Percentiles rank a stretch among this genome's conserved stretches.
These are phyloP conservation scores for Thuidium tamariscinum DNA, from an alignment of 225 moss, liverwort and hornwort genomes.

Conservation along the genomic window DNA sequence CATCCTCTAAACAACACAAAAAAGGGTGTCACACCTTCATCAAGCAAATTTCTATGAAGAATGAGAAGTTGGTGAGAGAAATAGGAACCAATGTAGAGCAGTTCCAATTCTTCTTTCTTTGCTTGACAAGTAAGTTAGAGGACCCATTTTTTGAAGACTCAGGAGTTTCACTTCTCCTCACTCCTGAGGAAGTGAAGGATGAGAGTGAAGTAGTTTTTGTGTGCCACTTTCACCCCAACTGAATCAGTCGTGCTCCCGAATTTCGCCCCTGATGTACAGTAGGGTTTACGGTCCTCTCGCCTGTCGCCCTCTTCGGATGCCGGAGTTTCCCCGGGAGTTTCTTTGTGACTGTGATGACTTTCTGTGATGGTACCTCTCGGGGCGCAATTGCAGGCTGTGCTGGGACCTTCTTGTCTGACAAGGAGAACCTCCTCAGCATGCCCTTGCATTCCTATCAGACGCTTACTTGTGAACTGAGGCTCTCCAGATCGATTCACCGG, in stretches of 20 bases:
- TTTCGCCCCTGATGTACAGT: neutral
- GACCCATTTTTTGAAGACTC: neutral
- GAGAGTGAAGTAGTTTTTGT: neutral
- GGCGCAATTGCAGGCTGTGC: constrained; percentile 8
- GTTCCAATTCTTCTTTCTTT: no score
- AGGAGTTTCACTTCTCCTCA: neutral
- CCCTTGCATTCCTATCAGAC: constrained; percentile 18
- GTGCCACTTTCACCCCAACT: neutral
- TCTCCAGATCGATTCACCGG: neutral
- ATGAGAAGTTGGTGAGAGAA: no score
- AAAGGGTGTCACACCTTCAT: no score
- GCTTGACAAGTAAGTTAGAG: no score
- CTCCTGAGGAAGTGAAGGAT: no score
- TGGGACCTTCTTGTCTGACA: constrained; percentile 19
- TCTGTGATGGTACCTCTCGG: constrained; percentile 15
- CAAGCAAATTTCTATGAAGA: no score
- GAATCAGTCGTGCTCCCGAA: no score
- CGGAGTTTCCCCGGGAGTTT: no score
- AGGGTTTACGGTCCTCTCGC: neutral
- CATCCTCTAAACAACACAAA: no score
- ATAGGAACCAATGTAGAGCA: no score
- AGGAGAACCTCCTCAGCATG: constrained; percentile 21
- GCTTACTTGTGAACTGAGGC: constrained; percentile 8
- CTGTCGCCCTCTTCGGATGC: neutral
- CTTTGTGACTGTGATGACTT: neutral